Evolutionary conservation across 805 yeast genomes (phyloP), one percentile per base, ranked within the genome.

Genomic region (Ogataea neopini): DNA sequence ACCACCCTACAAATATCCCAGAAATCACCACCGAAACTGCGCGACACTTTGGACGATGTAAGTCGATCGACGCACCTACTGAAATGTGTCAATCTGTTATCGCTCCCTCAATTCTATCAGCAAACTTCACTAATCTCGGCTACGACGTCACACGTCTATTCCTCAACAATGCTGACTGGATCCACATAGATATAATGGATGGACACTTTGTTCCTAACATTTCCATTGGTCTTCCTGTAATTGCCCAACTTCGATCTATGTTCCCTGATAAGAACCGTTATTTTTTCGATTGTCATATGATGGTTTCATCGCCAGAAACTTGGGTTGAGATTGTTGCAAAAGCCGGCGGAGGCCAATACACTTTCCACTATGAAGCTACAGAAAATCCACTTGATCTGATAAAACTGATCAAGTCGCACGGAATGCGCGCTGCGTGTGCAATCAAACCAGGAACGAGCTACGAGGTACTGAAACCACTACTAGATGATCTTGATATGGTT

Each of bases 161-260:
- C 63, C 79, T 80, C 45, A 76, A 85, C 47, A 85, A 86, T 20
- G 95, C 97, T 19, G 96, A 92, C 62, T 94, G 99, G 99, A 82
- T 94, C 52, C 99, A 94, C 68, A 83, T 94, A 42, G 99, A 94
- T 68, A 92, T 94, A 40, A 94, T 94, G 99, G 99, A 94, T 66
- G 98, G 99, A 40, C 90, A 92, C 69, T 94, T 94, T 66, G 99
- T 94, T 42, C 99, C 98, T 56, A 94, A 94, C 71, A 86, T 94
- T 54, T 85, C 97, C 1, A 74, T 94, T 59, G 99, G 99, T 22
- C 89, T 95, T 30, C 96, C 58, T 13, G 51, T 54, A 18, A 51
- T 54, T 26, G 43, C 47, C 18, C 54, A 52, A 28, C 45, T 54
- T 20, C 49, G 58, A 18, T 29, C 38, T 4, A 9, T 51, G 37